Evolutionary conservation across 2,329 filamentous ascomycete genomes (phyloP).

Genomic region (Akanthomyces muscarius): DNA sequence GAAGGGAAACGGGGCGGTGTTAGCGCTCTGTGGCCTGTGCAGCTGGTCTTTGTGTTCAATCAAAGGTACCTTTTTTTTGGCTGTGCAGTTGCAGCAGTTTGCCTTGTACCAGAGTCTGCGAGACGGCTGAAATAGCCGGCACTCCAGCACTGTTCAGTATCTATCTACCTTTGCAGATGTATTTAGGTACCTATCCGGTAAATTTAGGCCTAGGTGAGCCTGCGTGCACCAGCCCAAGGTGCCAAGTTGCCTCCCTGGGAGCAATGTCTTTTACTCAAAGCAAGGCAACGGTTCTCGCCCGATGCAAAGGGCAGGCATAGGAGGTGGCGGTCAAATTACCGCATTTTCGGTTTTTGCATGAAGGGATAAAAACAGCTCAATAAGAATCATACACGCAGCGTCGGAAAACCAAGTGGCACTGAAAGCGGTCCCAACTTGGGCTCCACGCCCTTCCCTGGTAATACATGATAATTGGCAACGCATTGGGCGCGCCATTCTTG

Average conservation of each 20-base stretch:
- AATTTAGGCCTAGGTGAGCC: no score
- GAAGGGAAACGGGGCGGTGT: slow-evolving; percentile 18
- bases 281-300: neutral
- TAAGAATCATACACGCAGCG: neutral
- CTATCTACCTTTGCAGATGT: no score
- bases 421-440: slow-evolving; percentile 5
- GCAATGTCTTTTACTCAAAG: neutral
- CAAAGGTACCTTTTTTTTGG: neutral
- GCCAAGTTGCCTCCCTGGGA: no score
- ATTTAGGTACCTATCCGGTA: no score
- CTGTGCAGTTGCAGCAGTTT: neutral
- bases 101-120: neutral
- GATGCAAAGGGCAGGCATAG: neutral
- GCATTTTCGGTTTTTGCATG: neutral
- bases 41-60: slow-evolving; percentile 6
- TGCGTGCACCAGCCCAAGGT: neutral
- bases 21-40: slow-evolving; percentile 19
- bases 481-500: slow-evolving; percentile 1
- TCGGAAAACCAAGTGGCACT: neutral
- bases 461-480: neutral
- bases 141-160: neutral
- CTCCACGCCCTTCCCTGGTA: slow-evolving; percentile 12
- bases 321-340: neutral
- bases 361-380: neutral
- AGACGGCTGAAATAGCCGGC: neutral